phyloP scores from a whole-genome alignment of 805 yeast species.

The Kluyveromyces starmeri region DNA sequence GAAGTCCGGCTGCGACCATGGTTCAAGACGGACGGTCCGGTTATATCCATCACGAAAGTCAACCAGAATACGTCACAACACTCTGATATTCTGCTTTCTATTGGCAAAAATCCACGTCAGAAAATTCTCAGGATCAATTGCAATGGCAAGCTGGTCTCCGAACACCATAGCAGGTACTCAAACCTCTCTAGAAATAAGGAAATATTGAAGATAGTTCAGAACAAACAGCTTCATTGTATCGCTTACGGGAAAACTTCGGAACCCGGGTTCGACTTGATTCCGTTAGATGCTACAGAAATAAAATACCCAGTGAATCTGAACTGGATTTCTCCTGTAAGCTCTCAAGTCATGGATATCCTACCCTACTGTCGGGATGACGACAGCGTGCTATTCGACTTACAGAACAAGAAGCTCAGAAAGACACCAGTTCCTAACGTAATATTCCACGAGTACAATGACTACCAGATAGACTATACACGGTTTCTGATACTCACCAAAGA shows the following conservation, averaged over 20 bases:
- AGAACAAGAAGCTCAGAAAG: neutral
- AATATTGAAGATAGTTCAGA: neutral
- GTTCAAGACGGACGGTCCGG: constrained; percentile 2
- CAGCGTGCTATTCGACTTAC: neutral
- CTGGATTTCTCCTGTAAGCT: neutral
- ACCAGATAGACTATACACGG: neutral
- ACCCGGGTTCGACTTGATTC: constrained; percentile 1
- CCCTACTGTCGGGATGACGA: neutral
- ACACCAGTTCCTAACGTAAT: constrained; percentile 1
- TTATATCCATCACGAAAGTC: neutral
- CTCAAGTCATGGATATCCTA: neutral
- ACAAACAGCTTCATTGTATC: neutral
- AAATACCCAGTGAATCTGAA: neutral
- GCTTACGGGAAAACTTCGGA: constrained; percentile 1
- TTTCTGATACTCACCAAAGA: neutral
- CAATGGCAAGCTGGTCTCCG: neutral
- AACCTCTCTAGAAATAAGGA: constrained; percentile 4
- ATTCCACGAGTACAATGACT: neutral
- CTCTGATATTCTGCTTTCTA: neutral
- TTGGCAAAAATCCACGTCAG: constrained; percentile 3
- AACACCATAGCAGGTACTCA: constrained; percentile 2
- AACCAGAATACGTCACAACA: neutral
- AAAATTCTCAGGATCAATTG: neutral
- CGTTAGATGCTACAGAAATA: neutral
- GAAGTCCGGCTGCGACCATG: too few relatives aligned